Base-by-base conservation (phyloP, 768 basidiomycete species). In the Tricholoma hemisulphureum region DNA sequence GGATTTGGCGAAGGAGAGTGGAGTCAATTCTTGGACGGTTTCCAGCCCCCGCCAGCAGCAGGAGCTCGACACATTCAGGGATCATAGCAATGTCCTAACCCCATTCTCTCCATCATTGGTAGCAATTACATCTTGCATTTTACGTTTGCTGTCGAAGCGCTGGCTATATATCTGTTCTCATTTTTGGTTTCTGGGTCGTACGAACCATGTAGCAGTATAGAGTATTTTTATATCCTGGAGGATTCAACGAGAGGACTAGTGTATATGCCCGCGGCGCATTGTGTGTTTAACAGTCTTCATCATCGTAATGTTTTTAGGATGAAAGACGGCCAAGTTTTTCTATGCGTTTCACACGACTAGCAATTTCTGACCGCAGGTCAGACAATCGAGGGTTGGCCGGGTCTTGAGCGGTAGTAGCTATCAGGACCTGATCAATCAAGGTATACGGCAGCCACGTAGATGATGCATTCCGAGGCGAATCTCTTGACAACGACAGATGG, bases 391-490 rank as follows among this genome's bases (percentile, higher is more conserved):
- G 57, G 20, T 83, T 80, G 51, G 83, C 67, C 34, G 78, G 77
- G 32, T 78, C 76, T 63, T 83, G 80, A 7, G 79, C 72, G 58
- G 81, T 79, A 9, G 87, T 83, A 13, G 86, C 85, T 21, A 79
- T 78, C 26, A 94, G 77, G 32, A 94, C 87, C 71, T 92, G 88
- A 71, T 95, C 93, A 61, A 95, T 82, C 55, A 94, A 79, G 50
- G 85, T 83, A 66, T 94, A 94, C 13, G 93, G 93, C 35, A 93
- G 75, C 88, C 91, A 93, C 4, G 88, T 88, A 53, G 80, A 68
- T 31, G 79, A 82, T 2, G 89, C 81, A 35, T 78, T 77, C 66
- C 77, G 83, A 26, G 79, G 78, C 21, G 79, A 73, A 50, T 80
- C 77, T 63, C 79, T 83, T 41, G 80, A 74, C n/a, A n/a, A n/a